These are phyloP conservation scores for Camellia oleifera DNA, from an alignment of 179 eudicot species.

Conservation along the genomic window DNA sequence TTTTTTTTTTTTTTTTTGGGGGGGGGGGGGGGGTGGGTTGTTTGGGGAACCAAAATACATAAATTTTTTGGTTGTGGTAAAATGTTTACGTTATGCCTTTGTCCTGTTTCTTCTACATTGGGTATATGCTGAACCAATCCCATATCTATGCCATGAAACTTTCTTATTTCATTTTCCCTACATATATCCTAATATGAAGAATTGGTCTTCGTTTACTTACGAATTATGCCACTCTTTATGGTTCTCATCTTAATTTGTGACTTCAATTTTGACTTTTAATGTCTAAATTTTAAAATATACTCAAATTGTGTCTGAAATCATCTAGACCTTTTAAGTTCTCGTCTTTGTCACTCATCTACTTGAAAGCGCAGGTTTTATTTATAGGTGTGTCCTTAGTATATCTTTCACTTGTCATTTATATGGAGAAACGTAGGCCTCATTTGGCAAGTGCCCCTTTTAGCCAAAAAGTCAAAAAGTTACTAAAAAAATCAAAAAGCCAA, in stretches of 20 bases:
- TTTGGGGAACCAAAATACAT: no score
- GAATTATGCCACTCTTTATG: background rate
- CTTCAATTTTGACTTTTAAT: background rate
- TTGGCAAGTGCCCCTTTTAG: no score
- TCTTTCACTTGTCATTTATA: slow-evolving; percentile 3
- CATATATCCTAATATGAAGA: background rate
- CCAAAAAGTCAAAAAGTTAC: no score
- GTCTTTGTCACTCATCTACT: background rate
- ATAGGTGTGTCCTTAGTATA: background rate
- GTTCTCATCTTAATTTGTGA: background rate
- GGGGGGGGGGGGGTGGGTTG: no score
- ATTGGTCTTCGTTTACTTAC: background rate
- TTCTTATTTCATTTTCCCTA: slow-evolving; percentile 1
- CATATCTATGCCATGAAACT: background rate
- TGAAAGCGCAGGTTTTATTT: background rate
- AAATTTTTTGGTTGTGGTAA: background rate
- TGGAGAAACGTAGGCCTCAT: background rate
- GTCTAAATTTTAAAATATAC: background rate
- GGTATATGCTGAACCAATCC: background rate
- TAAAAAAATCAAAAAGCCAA: no score
- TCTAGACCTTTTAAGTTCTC: background rate
- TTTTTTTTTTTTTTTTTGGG: no score
- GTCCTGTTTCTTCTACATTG: background rate
- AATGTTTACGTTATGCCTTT: background rate
- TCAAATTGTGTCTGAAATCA: background rate